Conservation (phyloP, 1,284 basidiomycete genomes). For the Leccinum cinnamomeum region DNA sequence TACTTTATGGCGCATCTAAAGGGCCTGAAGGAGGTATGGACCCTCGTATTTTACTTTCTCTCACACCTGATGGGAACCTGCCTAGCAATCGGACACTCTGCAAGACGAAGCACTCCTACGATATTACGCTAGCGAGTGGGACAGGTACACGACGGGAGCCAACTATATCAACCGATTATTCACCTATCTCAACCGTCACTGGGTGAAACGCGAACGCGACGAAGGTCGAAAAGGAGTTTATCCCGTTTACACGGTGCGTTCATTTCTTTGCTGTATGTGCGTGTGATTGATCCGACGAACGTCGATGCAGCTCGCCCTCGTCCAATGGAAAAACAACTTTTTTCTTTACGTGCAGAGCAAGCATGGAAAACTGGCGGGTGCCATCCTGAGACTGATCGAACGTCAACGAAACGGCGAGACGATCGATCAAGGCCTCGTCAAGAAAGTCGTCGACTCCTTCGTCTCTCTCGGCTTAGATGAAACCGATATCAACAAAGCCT, state of each 20-base stretch:
- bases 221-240: conserved; percentile 97
- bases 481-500: conserved; percentile 86
- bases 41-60: conserved; percentile 6
- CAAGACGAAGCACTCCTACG: conserved; percentile 87
- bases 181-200: conserved; percentile 89
- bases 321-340: conserved; percentile 94
- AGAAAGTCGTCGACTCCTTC: conserved; percentile 96
- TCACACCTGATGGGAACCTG: conserved; percentile 4
- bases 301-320: conserved; percentile 76
- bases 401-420: conserved; percentile 93
- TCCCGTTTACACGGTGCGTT: too few relatives aligned
- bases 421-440: conserved; percentile 92
- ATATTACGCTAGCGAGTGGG: conserved; percentile 94
- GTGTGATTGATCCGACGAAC: too few relatives aligned
- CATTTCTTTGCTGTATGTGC: too few relatives aligned
- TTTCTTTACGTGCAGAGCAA: conserved; percentile 87
- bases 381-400: conserved; percentile 87
- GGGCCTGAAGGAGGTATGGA: conserved; percentile 60
- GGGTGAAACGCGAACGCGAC: conserved; percentile 97
- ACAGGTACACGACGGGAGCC: conserved; percentile 94
- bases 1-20: conserved; percentile 85
- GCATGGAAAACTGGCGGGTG: conserved; percentile 80
- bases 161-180: conserved; percentile 96
- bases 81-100: conserved; percentile 74
- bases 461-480: conserved; percentile 96